Percentiles rank a stretch among this genome's conserved stretches.
Evolutionary conservation across 208 protist genomes (phyloP).

Genomic region (Angomonas ambiguus): DNA sequence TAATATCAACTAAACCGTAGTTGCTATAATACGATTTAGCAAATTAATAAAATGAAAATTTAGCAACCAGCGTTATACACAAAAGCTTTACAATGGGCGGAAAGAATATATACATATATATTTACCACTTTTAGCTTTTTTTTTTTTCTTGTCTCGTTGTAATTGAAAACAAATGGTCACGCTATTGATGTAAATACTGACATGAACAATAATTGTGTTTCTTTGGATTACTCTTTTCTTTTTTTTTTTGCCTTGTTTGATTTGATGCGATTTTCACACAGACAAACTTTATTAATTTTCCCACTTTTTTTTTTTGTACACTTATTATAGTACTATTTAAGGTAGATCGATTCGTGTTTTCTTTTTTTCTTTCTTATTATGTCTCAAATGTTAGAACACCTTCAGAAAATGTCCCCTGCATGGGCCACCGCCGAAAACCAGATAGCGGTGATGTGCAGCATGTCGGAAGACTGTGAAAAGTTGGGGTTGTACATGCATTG

Average conservation of each 20-base stretch:
- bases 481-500: conserved; percentile 52
- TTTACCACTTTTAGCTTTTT: background rate
- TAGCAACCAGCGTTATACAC: too few relatives aligned
- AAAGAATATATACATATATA: background rate
- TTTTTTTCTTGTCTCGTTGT: conserved; percentile 10
- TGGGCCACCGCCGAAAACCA: conserved; percentile 39
- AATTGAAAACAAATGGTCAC: too few relatives aligned
- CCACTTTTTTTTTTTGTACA: background rate
- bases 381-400: conserved; percentile 32
- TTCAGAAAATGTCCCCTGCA: conserved; percentile 47
- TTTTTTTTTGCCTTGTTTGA: conserved; percentile 9
- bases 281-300: conserved; percentile 2
- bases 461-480: conserved; percentile 41
- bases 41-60: conserved; percentile 3
- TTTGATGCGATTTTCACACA: conserved; percentile 1
- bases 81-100: too few relatives aligned
- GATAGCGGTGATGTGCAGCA: conserved; percentile 54
- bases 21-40: background rate
- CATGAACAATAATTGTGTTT: too few relatives aligned
- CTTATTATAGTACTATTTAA: background rate
- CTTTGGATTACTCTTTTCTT: background rate
- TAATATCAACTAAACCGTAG: too few relatives aligned
- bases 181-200: too few relatives aligned
- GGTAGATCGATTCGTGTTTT: background rate
- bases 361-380: conserved; percentile 15